phyloP scores from a whole-genome alignment of 192 early-diverging fungal genomes.

The Rhizophagus sp. region DNA sequence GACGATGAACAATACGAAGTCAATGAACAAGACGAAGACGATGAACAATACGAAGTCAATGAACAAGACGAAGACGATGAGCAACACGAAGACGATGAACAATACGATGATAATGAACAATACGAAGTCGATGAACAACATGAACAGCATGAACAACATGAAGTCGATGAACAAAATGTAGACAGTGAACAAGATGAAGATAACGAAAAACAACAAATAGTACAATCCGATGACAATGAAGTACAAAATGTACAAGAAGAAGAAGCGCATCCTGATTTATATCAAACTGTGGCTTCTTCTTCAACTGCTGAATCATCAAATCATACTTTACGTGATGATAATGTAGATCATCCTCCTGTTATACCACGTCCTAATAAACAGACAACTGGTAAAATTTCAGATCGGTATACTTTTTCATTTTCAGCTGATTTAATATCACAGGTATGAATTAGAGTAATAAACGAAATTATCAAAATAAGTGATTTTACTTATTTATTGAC shows the following conservation, averaged over 20 bases:
- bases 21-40: too few species aligned
- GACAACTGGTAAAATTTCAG: not conserved
- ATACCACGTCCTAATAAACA: not conserved
- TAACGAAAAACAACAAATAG: not conserved
- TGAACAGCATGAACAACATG: too few species aligned
- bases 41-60: too few species aligned
- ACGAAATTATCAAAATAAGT: too few species aligned
- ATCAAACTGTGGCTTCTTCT: not conserved
- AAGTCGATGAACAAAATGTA: too few species aligned
- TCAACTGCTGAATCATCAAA: conserved; percentile 3
- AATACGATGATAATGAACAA: too few species aligned
- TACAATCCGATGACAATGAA: not conserved
- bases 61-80: too few species aligned
- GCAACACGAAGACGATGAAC: not conserved
- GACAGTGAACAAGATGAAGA: too few species aligned
- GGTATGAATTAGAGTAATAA: not conserved
- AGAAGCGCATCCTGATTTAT: not conserved
- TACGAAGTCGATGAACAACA: too few species aligned
- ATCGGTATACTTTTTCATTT: conserved; percentile 16
- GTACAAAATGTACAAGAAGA: too few species aligned
- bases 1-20: too few species aligned
- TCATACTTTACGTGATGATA: not conserved
- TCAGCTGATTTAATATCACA: conserved; percentile 12
- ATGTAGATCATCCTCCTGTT: not conserved
- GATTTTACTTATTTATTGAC: too few species aligned